These are phyloP conservation scores for Aspergillus intermedius DNA, from an alignment of 2,329 filamentous ascomycete species.

Conservation along the genomic window DNA sequence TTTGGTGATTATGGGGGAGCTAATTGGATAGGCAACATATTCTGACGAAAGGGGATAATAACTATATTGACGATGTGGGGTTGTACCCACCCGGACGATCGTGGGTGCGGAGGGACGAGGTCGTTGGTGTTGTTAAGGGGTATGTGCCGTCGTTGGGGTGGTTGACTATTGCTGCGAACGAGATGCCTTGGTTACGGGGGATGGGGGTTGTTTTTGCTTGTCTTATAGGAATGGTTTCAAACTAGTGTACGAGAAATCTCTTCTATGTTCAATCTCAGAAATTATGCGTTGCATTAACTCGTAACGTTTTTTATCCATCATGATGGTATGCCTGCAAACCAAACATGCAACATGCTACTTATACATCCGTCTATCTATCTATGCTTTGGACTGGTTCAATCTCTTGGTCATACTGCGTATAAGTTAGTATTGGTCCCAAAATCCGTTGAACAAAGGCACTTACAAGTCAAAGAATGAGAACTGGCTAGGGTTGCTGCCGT, in stretches of 20 bases:
- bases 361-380: slow-evolving; percentile 10
- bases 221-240: neutral
- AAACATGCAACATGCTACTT: neutral
- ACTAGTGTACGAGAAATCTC: neutral
- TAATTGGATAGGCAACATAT: neutral
- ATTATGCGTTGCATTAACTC: neutral
- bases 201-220: neutral
- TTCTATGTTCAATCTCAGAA: too few species aligned
- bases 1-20: neutral
- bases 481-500: slow-evolving; percentile 84
- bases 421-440: slow-evolving; percentile 9
- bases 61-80: slow-evolving; percentile 2
- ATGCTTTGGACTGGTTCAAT: slow-evolving; percentile 24
- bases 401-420: slow-evolving; percentile 32
- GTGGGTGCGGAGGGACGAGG: neutral
- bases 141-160: slow-evolving; percentile 3
- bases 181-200: neutral
- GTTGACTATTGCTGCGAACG: neutral
- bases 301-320: neutral
- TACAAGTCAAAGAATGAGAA: slow-evolving; percentile 99
- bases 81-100: slow-evolving; percentile 3
- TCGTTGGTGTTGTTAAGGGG: slow-evolving; percentile 4
- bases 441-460: slow-evolving; percentile 38
- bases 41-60: slow-evolving; percentile 7
- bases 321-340: neutral